Base-by-base conservation (phyloP, 768 basidiomycete species). In the Tricholoma flavovirens region DNA sequence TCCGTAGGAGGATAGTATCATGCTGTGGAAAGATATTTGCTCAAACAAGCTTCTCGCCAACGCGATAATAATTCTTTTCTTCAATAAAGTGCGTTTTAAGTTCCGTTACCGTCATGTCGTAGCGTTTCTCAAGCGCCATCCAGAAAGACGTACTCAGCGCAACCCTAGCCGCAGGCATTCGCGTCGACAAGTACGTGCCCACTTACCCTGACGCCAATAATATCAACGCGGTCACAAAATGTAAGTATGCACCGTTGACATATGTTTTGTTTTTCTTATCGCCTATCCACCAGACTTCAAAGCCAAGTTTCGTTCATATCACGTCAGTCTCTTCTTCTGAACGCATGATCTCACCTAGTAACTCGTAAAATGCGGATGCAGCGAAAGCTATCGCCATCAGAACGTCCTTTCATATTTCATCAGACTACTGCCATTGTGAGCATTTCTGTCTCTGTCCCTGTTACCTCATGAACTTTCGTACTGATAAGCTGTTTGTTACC, bases 21-120 rank as follows among this genome's bases (percentile, higher is more conserved):
- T 71, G 43, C 73, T 91, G 0, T 91, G 88, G 88, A 81, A 80
- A 57, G 79, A 84, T 40, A 77, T 90, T 15, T 90, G 89, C 65
- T 61, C 74, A 6, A 89, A 83, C 53, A 75, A 75, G 60, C 75
- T 90, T 2, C 75, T 90, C 1, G 72, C 77, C 10, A 73, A 78
- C 49, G 78, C 84, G 15, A 82, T 81, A 57, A 72, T 90, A n/a
- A 83, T 90, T 29, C 69, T 90, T 11, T 90, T 91, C 70, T 74
- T 90, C 56, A 91, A 91, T 65, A 90, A 90, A 73, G 83, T 80
- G 57, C 24, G 68, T 61, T 22, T 5, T 0, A 15, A 33, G 45
- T 53, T 5, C n/a, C 17, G 17, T 15, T 32, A 9, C 48, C 29
- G 5, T 36, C 24, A 12, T 48, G 19, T 17, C 21, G 15, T 56